These are phyloP conservation scores for Macrophomina pseudophaseolina DNA, from an alignment of 2,329 filamentous ascomycete species.

Conservation along the genomic window DNA sequence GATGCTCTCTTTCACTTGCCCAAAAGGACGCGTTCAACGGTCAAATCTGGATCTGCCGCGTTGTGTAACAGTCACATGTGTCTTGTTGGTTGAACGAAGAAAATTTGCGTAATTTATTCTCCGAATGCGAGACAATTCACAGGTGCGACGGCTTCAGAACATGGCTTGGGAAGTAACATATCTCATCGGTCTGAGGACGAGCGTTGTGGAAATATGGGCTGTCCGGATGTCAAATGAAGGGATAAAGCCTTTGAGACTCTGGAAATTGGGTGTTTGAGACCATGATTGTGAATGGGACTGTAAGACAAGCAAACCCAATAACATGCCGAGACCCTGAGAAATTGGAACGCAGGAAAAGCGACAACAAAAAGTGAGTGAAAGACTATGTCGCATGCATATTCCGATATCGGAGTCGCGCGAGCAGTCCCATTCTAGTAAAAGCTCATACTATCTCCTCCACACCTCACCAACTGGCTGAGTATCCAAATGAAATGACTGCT, in stretches of 20 bases:
- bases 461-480: neutral
- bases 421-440: constrained; percentile 25
- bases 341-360: constrained; percentile 15
- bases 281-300: neutral
- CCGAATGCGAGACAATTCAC: constrained; percentile 13
- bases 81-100: constrained; percentile 10
- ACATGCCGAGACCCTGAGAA: constrained; percentile 11
- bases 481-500: neutral
- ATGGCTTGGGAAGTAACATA: neutral
- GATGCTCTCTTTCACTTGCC: neutral
- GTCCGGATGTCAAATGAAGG: neutral
- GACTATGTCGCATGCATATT: constrained; percentile 23
- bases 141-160: neutral
- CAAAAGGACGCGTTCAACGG: neutral
- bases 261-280: neutral
- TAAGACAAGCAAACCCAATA: constrained; percentile 6
- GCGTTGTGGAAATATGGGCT: neutral
- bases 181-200: neutral
- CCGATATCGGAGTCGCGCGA: constrained; percentile 22
- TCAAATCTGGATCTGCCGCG: constrained; percentile 2
- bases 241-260: neutral
- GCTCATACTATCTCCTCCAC: neutral
- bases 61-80: constrained; percentile 19
- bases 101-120: constrained; percentile 23
- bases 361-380: constrained; percentile 2